Base-by-base conservation (phyloP, 345 rosid genomes). In the Brassica carinata region DNA sequence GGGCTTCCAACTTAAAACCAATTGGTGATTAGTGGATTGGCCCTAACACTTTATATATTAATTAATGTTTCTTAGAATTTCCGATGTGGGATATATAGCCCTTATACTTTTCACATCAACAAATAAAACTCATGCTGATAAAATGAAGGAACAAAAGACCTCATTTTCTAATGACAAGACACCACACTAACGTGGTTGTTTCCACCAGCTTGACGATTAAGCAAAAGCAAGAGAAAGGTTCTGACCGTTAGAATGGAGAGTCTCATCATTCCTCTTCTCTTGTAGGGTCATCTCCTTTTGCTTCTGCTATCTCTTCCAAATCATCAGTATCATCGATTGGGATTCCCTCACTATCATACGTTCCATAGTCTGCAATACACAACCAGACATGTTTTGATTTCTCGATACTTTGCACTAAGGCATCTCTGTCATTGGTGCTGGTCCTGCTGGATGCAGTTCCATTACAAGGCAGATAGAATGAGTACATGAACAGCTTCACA, bases 311-410 rank as follows among this genome's bases (percentile, higher is more conserved):
- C 79, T 89, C 96, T 77, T 90, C 97, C 48, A 74, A 30, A 59
- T 91, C 96, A 77, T 93, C 98, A 73, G 78, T 83, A 79, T 91
- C 99, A 67, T 91, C 94, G 27, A 95, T 64, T 9, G 88, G 94
- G 75, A 91, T 95, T 74, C 88, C 97, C 82, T 93, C 91, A 48
- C 80, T 84, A 84, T 93, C 74, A 66, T 66, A 61, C 30, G 31
- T 79, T 29, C 38, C 5, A 23, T 78, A 53, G 75, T 85, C 95
- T 89, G 77, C 40, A 83, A 72, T 59, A 72, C 59, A 64, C 67
- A 76, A 55, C 62, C 67, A 55, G 7, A 63, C 53, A 71, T 75
- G 59, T 30, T 64, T 64, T 31, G 9, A 2, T 65, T 40, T 57
- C 69, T 64, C 57, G 18, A 51, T 8, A 45, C 23, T 1, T 48